These are phyloP conservation scores for Monosporascus sp. DNA, from an alignment of 2,329 filamentous ascomycete species.

Conservation along the genomic window DNA sequence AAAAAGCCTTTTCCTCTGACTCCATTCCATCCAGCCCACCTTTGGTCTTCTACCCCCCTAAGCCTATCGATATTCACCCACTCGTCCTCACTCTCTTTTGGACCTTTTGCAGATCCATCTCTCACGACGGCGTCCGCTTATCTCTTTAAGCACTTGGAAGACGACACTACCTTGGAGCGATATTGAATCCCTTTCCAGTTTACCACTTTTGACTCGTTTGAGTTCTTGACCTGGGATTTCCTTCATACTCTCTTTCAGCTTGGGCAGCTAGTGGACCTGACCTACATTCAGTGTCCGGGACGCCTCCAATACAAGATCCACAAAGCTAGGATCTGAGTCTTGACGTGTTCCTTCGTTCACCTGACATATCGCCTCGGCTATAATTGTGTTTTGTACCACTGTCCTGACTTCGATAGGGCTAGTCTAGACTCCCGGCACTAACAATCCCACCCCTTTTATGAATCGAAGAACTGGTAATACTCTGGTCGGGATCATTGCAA, in stretches of 20 bases:
- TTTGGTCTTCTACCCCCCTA: slow-evolving; percentile 4
- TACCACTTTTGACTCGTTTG: not conserved
- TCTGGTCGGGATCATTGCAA: too few species aligned
- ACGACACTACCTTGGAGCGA: slow-evolving; percentile 8
- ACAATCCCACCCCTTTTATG: too few species aligned
- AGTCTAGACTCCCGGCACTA: too few species aligned
- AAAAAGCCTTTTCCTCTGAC: not conserved
- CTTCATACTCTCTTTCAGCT: not conserved
- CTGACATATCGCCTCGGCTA: too few species aligned
- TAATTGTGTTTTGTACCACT: too few species aligned
- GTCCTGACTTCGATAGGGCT: too few species aligned
- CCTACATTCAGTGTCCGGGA: not conserved
- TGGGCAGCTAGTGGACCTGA: not conserved
- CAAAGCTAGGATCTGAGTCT: too few species aligned
- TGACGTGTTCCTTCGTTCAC: too few species aligned
- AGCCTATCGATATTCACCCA: not conserved
- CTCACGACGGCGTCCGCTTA: not conserved
- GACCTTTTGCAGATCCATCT: slow-evolving; percentile 8
- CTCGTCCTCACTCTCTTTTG: slow-evolving; percentile 2
- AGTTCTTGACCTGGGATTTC: not conserved
- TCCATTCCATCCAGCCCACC: not conserved
- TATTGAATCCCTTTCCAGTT: slow-evolving; percentile 4
- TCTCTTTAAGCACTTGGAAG: slow-evolving; percentile 6
- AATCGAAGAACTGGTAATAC: too few species aligned
- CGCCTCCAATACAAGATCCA: too few species aligned